Conservation (phyloP, 495 filamentous ascomycete species). For the Aspergillus diversus region DNA sequence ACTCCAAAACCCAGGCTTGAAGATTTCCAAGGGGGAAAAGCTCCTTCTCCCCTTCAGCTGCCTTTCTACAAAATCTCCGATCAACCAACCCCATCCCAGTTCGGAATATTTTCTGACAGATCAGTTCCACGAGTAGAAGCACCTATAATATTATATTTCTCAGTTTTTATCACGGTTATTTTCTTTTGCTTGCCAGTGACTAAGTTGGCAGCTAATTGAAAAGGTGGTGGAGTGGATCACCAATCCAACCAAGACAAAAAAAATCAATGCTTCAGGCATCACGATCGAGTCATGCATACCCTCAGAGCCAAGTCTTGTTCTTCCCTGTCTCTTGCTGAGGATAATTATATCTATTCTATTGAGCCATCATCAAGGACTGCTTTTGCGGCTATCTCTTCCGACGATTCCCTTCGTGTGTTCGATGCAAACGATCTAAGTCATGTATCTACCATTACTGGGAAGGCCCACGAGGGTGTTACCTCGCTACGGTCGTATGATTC, state of each 20-base stretch:
- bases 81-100: too few relatives aligned
- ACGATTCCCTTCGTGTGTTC: slow-evolving; percentile 57
- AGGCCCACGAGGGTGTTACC: slow-evolving; percentile 50
- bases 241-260: background rate
- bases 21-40: too few relatives aligned
- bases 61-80: too few relatives aligned
- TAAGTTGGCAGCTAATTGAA: background rate
- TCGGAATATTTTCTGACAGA: too few relatives aligned
- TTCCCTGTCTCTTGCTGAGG: slow-evolving; percentile 47
- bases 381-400: slow-evolving; percentile 59
- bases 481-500: slow-evolving; percentile 41
- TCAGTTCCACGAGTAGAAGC: too few relatives aligned
- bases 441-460: slow-evolving; percentile 34
- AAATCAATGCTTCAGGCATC: background rate
- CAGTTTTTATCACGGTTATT: too few relatives aligned
- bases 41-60: too few relatives aligned
- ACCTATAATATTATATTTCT: too few relatives aligned
- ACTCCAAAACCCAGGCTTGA: too few relatives aligned
- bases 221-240: background rate
- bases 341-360: slow-evolving; percentile 58
- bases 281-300: slow-evolving; percentile 37
- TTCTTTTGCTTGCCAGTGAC: too few relatives aligned
- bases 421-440: slow-evolving; percentile 44
- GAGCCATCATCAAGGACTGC: slow-evolving; percentile 33
- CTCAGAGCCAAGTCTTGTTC: slow-evolving; percentile 45